These are phyloP conservation scores for Calocybe cyanea DNA, from an alignment of 768 basidiomycete genomes.

Conservation along the genomic window DNA sequence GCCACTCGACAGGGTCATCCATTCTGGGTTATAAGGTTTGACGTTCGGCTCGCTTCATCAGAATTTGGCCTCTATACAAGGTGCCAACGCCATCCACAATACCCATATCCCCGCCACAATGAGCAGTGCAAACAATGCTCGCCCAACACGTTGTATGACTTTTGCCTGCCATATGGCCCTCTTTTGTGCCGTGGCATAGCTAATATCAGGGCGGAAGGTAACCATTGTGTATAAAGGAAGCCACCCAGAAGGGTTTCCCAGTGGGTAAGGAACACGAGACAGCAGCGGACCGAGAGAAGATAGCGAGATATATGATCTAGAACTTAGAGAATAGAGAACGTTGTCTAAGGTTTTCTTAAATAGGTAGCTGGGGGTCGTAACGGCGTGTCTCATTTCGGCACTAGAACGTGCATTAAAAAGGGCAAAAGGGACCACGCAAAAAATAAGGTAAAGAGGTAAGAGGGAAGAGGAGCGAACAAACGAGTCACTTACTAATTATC, in stretches of 20 bases:
- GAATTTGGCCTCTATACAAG: constrained; percentile 13
- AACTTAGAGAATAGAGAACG: constrained; percentile 61
- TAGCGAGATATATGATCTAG: constrained; percentile 42
- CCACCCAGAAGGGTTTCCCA: constrained; percentile 70
- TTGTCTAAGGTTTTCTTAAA: constrained; percentile 80
- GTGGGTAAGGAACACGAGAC: constrained; percentile 54
- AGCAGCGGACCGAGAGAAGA: constrained; percentile 43
- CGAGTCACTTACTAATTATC: constrained; percentile 82
- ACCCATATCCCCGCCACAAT: constrained; percentile 42
- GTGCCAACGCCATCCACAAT: constrained; percentile 29
- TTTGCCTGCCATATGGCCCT: constrained; percentile 68
- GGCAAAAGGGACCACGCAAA: not conserved
- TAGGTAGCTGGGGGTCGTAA: constrained; percentile 75
- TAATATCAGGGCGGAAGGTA: constrained; percentile 94
- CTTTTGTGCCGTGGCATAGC: constrained; percentile 76
- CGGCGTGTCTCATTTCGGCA: constrained; percentile 91
- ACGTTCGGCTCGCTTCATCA: constrained; percentile 13
- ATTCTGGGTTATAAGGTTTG: constrained; percentile 16
- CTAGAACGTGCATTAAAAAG: constrained; percentile 37
- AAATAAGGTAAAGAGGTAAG: too few relatives aligned
- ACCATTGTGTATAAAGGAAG: constrained; percentile 96
- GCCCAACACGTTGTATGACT: constrained; percentile 50
- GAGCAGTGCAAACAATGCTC: constrained; percentile 42
- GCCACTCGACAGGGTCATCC: constrained; percentile 12
- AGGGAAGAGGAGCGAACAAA: constrained; percentile 7